A percentile compares a stretch with the other conserved stretches of the same genome.
phyloP scores from a whole-genome alignment of 352 stramenopile species.

The Pythium aristosporum region DNA sequence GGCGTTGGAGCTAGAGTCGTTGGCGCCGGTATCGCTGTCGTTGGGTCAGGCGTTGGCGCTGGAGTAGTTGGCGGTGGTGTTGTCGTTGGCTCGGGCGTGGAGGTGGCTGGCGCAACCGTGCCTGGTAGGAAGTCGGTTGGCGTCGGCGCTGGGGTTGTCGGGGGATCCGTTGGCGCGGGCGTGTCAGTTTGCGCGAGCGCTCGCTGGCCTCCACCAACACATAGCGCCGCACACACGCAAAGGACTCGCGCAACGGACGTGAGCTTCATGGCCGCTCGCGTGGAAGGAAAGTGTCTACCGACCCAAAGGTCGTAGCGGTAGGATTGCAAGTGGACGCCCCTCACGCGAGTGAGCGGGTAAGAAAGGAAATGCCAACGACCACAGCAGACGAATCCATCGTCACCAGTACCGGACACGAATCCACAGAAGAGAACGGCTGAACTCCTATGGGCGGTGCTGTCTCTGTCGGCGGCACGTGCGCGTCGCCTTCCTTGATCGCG shows the following conservation, averaged over 20 bases:
- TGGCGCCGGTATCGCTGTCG: conserved; percentile 4
- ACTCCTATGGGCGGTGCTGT: not conserved
- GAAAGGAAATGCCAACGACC: conserved; percentile 16
- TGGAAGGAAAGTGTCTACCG: not conserved
- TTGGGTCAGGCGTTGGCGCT: not conserved
- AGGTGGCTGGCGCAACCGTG: not conserved
- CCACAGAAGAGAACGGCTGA: conserved; percentile 4
- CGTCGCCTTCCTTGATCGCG: not conserved
- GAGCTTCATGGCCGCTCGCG: not conserved
- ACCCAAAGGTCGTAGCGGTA: not conserved
- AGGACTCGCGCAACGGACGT: not conserved
- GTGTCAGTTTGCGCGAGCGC: conserved; percentile 13
- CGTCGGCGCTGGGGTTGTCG: not conserved
- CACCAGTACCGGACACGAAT: not conserved
- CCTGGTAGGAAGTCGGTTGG: conserved; percentile 2
- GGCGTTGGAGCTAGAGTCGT: conserved; percentile 7
- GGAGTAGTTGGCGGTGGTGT: not conserved
- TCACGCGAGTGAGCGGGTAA: conserved; percentile 25
- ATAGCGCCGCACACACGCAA: conserved; percentile 6
- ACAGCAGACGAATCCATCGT: not conserved
- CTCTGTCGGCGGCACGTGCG: conserved; percentile 4
- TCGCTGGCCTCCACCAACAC: not conserved
- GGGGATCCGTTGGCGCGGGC: not conserved
- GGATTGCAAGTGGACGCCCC: conserved; percentile 8
- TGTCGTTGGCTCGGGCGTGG: conserved; percentile 2